Base-by-base conservation (phyloP, 495 filamentous ascomycete genomes). In the Aspergillus asperescens region DNA sequence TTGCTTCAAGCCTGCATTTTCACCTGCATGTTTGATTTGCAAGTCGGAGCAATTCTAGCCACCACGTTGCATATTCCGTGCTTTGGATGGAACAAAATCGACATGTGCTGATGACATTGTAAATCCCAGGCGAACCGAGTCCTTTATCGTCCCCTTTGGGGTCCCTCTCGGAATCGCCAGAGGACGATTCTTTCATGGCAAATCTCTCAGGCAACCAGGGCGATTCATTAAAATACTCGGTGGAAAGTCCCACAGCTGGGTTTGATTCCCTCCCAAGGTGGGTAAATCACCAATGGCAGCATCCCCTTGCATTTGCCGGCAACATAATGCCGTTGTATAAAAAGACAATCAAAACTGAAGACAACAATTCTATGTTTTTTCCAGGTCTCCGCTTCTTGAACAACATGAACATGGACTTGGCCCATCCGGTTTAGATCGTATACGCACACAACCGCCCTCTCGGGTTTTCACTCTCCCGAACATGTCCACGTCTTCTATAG, bases 351-450 rank as follows among this genome's bases (percentile, higher is more conserved):
- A 23, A 43, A 79, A 86, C 85, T 67, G 84, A 85, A 70, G 72
- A 74, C 52, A 85, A 82, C 59, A 80, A 81, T 19, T 74, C 7
- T 78, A 73, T 80, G 4, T 44, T 64, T 76, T 78, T 82, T 62
- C 71, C 83, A 81, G 78, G 63, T 81, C 81, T 28, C 76, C 80
- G 44, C 68, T 85, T 55, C 68, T 82, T 48, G 82, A 84, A 52
- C 80, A 84, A 50, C 80, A 76, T 61, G 82, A 85, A 49, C 77
- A 80, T 73, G 79, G 80, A 60, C 65, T 84, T 38, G 78, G 78
- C 43, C 71, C 73, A 25, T 92, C 90, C 46, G 93, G 93, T 51
- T 78, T 98, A 60, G 83, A 90, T 65, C 86, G 93, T 59, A 97
- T 97, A 69, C 87, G 93, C 54, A 91, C 95, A 64, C 85, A 88